phyloP scores from a whole-genome alignment of 2,329 filamentous ascomycete species.

The Sclerotiophoma versabilis region DNA sequence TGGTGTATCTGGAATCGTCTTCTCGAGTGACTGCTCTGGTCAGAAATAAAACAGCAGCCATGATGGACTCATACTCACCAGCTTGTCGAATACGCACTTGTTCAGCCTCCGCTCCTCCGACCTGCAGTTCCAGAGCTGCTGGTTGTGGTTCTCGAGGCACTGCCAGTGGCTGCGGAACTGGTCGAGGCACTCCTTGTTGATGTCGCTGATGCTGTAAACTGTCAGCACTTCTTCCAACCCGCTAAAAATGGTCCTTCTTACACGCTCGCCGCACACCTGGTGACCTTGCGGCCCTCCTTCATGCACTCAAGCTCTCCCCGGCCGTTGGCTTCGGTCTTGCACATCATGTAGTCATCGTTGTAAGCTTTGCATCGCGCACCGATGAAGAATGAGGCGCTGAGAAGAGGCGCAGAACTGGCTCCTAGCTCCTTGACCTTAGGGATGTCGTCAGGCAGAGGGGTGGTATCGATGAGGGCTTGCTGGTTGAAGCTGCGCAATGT shows the following conservation, averaged over 20 bases:
- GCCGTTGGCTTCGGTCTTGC: conserved; percentile 93
- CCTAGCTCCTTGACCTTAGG: conserved; percentile 94
- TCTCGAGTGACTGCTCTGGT: conserved; percentile 56
- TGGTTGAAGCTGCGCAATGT: conserved; percentile 80
- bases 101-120: conserved; percentile 88
- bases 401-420: conserved; percentile 86
- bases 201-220: conserved; percentile 77
- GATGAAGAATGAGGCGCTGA: conserved; percentile 96
- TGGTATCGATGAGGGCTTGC: conserved; percentile 91
- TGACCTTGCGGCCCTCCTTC: conserved; percentile 95
- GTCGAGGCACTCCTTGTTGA: conserved; percentile 92
- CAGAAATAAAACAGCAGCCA: not conserved
- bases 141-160: conserved; percentile 96
- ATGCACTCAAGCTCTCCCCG: conserved; percentile 92
- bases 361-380: conserved; percentile 92
- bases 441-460: conserved; percentile 89
- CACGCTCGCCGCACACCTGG: conserved; percentile 95
- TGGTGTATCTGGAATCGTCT: conserved; percentile 60
- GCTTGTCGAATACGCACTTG: conserved; percentile 92
- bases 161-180: conserved; percentile 95
- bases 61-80: conserved; percentile 70
- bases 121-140: conserved; percentile 95
- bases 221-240: conserved; percentile 4
- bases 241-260: conserved; percentile 53
- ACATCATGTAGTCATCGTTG: conserved; percentile 99